Conservation (phyloP, 768 basidiomycete species). For the Boletellus ananiceps region DNA sequence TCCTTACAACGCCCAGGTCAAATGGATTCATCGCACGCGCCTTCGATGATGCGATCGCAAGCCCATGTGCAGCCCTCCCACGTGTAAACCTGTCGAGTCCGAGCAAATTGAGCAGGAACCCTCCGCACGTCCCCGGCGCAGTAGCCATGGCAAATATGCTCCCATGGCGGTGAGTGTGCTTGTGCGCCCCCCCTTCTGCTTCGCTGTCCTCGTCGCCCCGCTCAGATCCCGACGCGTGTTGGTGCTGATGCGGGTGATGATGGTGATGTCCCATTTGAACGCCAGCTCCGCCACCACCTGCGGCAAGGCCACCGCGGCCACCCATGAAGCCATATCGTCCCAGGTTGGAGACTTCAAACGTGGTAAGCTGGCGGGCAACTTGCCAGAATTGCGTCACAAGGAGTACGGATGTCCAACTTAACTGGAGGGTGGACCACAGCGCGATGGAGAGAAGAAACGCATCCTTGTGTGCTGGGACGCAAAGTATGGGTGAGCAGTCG, state of each 20-base stretch:
- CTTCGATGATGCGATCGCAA: constrained; percentile 53
- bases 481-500: constrained; percentile 43
- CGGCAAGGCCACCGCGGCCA: constrained; percentile 68
- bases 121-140: constrained; percentile 33
- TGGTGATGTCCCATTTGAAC: constrained; percentile 82
- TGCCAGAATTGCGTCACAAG: constrained; percentile 89
- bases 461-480: constrained; percentile 66
- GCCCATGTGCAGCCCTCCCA: constrained; percentile 83
- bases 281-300: constrained; percentile 49
- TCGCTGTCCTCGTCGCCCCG: constrained; percentile 45
- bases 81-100: constrained; percentile 94
- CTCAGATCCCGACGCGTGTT: constrained; percentile 32
- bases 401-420: constrained; percentile 91
- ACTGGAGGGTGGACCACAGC: constrained; percentile 85
- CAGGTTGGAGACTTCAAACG: constrained; percentile 91
- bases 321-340: constrained; percentile 98
- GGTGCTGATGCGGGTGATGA: constrained; percentile 14
- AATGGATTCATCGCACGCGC: constrained; percentile 86
- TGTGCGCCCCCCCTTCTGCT: constrained; percentile 31
- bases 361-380: constrained; percentile 90
- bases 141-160: constrained; percentile 32
- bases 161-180: constrained; percentile 44
- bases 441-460: constrained; percentile 81
- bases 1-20: constrained; percentile 70
- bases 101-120: constrained; percentile 84